Conservation (phyloP, 352 stramenopile genomes). For the Pythium utonaiense region DNA sequence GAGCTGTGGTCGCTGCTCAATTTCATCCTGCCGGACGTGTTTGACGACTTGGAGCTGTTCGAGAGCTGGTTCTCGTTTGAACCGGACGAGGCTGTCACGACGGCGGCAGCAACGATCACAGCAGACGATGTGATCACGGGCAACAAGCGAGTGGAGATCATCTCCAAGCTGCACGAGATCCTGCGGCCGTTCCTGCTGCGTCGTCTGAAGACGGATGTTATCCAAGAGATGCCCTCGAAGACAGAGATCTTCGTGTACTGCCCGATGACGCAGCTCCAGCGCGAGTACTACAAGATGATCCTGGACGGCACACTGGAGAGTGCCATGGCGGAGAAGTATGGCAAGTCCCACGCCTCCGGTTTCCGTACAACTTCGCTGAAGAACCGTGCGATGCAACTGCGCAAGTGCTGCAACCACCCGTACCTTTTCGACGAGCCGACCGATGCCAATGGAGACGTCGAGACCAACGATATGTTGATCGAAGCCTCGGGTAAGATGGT, state of each 20-base stretch:
- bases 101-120: constrained; percentile 67
- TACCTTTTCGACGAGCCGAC: constrained; percentile 87
- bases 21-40: constrained; percentile 97
- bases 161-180: constrained; percentile 97
- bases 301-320: constrained; percentile 84
- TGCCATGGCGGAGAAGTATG: constrained; percentile 82
- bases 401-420: constrained; percentile 87
- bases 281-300: constrained; percentile 94
- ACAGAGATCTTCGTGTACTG: constrained; percentile 98
- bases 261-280: constrained; percentile 92
- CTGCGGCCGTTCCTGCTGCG: constrained; percentile 95
- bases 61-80: constrained; percentile 98
- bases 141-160: constrained; percentile 90
- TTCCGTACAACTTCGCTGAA: constrained; percentile 57
- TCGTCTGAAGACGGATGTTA: constrained; percentile 94
- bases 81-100: constrained; percentile 60
- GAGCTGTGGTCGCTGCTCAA: constrained; percentile 99
- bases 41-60: constrained; percentile 97
- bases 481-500: constrained; percentile 96
- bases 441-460: constrained; percentile 42
- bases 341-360: constrained; percentile 42
- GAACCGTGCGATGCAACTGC: constrained; percentile 79
- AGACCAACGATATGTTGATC: constrained; percentile 89
- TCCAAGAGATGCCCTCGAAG: constrained; percentile 93
- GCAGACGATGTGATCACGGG: constrained; percentile 87